A percentile compares a stretch with the other conserved stretches of the same genome.
Conservation (phyloP, 495 filamentous ascomycete species). For the Penicillium turbatum region DNA sequence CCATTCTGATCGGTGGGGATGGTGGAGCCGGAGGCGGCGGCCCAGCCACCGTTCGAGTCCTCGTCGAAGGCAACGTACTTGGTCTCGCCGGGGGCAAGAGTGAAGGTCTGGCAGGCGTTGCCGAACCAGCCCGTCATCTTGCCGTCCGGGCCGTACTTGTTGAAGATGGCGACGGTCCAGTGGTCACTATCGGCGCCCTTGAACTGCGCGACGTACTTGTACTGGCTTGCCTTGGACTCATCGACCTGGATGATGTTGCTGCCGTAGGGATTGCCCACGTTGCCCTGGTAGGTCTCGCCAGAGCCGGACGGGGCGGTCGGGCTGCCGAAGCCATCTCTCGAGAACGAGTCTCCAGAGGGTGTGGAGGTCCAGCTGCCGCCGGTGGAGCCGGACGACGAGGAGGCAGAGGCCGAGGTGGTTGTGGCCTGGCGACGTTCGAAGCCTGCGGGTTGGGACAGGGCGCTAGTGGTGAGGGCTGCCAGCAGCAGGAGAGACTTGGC, state of each 20-base stretch:
- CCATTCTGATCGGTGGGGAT: conserved; percentile 32
- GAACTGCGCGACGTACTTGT: conserved; percentile 48
- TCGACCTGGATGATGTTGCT: conserved; percentile 49
- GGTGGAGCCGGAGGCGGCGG: conserved; percentile 28
- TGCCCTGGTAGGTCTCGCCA: conserved; percentile 41
- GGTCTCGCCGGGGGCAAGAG: conserved; percentile 38
- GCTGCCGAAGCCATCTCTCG: conserved; percentile 31
- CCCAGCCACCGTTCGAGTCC: conserved; percentile 41
- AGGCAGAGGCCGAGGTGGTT: conserved; percentile 5
- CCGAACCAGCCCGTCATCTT: conserved; percentile 40
- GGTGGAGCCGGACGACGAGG: conserved; percentile 5
- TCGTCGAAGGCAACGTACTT: conserved; percentile 45
- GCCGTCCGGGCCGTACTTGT: conserved; percentile 45
- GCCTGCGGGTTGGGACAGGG: conserved; percentile 21
- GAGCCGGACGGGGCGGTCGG: conserved; percentile 23
- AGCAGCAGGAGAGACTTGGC: conserved; percentile 37
- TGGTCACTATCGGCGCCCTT: conserved; percentile 32
- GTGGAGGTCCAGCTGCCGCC: conserved; percentile 21
- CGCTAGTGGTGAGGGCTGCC: conserved; percentile 31
- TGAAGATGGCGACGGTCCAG: conserved; percentile 49
- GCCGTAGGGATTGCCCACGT: conserved; percentile 48
- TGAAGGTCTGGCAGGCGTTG: conserved; percentile 37
- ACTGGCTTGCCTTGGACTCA: conserved; percentile 27
- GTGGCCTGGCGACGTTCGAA: conserved; percentile 27
- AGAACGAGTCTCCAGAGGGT: conserved; percentile 21